A percentile compares a stretch with the other conserved stretches of the same genome.
phyloP scores from a whole-genome alignment of 2,329 filamentous ascomycete genomes.

The Apiospora saccharicola region DNA sequence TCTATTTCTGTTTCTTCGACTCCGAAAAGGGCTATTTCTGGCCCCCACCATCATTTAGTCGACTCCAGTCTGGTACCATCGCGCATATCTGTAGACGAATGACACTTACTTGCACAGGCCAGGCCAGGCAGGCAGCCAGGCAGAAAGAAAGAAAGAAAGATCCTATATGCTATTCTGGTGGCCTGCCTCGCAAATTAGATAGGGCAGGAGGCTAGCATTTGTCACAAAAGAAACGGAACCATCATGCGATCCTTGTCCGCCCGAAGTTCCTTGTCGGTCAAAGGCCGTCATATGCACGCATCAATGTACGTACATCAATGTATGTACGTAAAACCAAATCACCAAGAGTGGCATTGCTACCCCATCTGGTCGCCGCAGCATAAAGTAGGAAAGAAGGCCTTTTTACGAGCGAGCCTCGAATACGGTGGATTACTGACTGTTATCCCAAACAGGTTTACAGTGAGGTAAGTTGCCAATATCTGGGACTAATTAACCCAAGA shows the following conservation, averaged over 20 bases:
- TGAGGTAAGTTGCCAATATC: too few species aligned
- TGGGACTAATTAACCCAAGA: slow-evolving; percentile 17
- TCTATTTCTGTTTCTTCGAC: slow-evolving; percentile 4
- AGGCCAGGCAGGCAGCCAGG: background rate
- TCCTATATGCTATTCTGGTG: slow-evolving; percentile 5
- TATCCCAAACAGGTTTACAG: too few species aligned
- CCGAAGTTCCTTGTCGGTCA: background rate
- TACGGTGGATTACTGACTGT: too few species aligned
- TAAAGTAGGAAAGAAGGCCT: background rate
- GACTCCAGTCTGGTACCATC: slow-evolving; percentile 7
- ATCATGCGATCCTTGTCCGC: background rate
- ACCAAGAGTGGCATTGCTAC: slow-evolving; percentile 7
- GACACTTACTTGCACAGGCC: background rate
- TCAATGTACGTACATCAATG: background rate
- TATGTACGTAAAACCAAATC: background rate
- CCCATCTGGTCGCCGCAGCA: slow-evolving; percentile 9
- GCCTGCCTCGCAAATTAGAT: background rate
- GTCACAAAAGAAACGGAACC: background rate
- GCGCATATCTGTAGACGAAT: slow-evolving; percentile 15
- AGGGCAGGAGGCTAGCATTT: background rate
- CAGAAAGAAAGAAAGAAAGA: background rate
- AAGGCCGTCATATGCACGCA: background rate
- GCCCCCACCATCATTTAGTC: slow-evolving; percentile 15
- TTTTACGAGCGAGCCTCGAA: background rate
- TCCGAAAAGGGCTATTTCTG: slow-evolving; percentile 15